Evolutionary conservation across 345 rosid species (phyloP), one percentile per base, ranked within the genome.

Genomic region (Lumnitzera racemosa): DNA sequence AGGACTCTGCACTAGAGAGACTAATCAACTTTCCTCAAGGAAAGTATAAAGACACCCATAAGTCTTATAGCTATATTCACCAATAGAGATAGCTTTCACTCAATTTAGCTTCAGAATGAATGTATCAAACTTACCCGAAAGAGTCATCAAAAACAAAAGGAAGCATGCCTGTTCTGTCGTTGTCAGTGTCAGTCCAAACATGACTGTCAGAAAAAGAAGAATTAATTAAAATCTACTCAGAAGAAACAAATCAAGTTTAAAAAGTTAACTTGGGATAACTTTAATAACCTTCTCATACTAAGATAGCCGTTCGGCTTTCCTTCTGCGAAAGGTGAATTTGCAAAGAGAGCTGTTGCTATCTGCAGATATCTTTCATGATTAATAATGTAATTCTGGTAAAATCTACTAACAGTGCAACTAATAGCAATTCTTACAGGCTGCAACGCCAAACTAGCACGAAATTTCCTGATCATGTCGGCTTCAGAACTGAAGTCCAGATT

Each of bases 221-320:
- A 36, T 36, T 9, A 36, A 9, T 5, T 6, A 4, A 60, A 48
- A 17, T 46, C n/a, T 49, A 25, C 49, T 41, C 2, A 31, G 11
- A 23, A 47, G 62, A 51, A 48, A 59, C 13, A 15, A 20, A 24
- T 24, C 11, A 9, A 36, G 43, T 9, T 36, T 36, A 36, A 36
- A 36, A 36, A 9, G 43, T 5, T 36, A 36, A 36, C 11, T 36
- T 36, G 9, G 43, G 43, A 36, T 36, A 36, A 36, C 10, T 36
- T 36, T 36, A 9, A 7, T 4, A 52, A 95, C 99, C 99, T 95
- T 81, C 97, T 81, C 95, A 80, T 88, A 85, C 99, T 95, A 66
- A 95, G 97, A 76, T 76, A 90, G 60, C 99, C 99, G 66, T 90
- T 95, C 53, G 94, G 97, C 79, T 86, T 90, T 76, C 97, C 99